These are phyloP conservation scores for Geotrichum citri-aurantii DNA, from an alignment of 1,139 yeast genomes.

Conservation along the genomic window DNA sequence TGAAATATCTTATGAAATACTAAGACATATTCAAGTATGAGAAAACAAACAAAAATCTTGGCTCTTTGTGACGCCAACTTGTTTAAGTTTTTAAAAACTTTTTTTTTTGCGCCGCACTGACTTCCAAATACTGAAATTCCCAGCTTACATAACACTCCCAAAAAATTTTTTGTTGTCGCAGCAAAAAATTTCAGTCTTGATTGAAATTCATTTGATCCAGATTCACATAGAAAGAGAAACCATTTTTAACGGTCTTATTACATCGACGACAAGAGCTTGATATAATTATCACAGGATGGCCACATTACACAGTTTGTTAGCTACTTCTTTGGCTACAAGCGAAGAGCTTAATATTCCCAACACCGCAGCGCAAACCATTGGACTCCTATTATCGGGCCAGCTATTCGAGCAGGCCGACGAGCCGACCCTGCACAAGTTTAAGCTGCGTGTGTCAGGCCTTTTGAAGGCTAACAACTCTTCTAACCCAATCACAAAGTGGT, in stretches of 20 bases:
- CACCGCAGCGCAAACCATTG: slow-evolving; percentile 21
- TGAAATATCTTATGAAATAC: too few species aligned
- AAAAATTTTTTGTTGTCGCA: not conserved
- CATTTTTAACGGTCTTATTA: not conserved
- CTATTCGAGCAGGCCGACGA: slow-evolving; percentile 25
- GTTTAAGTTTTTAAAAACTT: too few species aligned
- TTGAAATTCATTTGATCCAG: not conserved
- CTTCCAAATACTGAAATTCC: not conserved
- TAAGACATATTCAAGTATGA: too few species aligned
- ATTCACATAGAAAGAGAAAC: not conserved
- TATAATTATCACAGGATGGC: slow-evolving; percentile 13
- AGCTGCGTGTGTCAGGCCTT: slow-evolving; percentile 36
- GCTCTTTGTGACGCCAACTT: too few species aligned
- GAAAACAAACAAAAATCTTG: too few species aligned
- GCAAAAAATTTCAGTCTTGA: not conserved
- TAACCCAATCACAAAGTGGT: slow-evolving; percentile 30
- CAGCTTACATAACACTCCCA: not conserved
- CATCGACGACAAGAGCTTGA: not conserved
- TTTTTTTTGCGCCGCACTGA: not conserved
- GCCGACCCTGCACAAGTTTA: slow-evolving; percentile 33
- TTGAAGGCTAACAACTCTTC: slow-evolving; percentile 29
- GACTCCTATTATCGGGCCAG: slow-evolving; percentile 21
- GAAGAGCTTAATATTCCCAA: slow-evolving; percentile 21
- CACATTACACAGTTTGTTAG: slow-evolving; percentile 20
- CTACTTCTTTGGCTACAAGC: slow-evolving; percentile 22